Evolutionary conservation across 139 green algal species (phyloP), one percentile per base, ranked within the genome.

Genomic region (Coelastrella sp.): DNA sequence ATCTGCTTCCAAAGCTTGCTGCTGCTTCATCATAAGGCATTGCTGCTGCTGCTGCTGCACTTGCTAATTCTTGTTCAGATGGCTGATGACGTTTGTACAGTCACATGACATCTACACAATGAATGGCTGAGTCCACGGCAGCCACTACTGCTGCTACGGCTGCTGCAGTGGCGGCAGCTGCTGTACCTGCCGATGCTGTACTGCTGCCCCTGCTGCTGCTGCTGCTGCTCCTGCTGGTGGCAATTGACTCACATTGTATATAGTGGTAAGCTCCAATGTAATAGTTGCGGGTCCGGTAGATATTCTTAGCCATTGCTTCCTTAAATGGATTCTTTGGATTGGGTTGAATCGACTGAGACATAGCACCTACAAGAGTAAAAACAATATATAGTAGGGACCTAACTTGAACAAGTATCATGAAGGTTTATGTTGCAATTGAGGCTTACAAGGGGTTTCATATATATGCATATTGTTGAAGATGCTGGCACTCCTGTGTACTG

Each of bases 231-330:
- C 67, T 75, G 67, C 17, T 51, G 35, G 5, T 51, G 30, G 2
- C 17, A 27, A 9, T 27, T n/a, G 53, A 64, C 53, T 64, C 21
- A 64, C 66, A 74, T 50, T 79, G 69, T 38, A 79, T 62, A 43
- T 79, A 79, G 25, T 79, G 69, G 41, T 79, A 79, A 9, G 69
- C 69, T 5, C 41, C 69, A 41, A 79, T 79, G 69, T 63, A 79
- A 37, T 79, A 79, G 41, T 79, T 79, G 7, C 25, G 41, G 3
- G 69, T 79, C 43, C 40, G 69, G 41, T 63, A 63, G 23, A 79
- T 40, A 27, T 79, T 79, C 3, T 34, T 8, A 30, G n/a, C 43
- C 25, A 79, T 62, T 6, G 69, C 69, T 30, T 23, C 41, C 27
- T 6, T 5, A 7, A 79, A 79, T 11, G 69, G 69, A 27, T 79